These are phyloP conservation scores for Brasilioporus rufonigricans DNA, from an alignment of 768 basidiomycete genomes.

Conservation along the genomic window DNA sequence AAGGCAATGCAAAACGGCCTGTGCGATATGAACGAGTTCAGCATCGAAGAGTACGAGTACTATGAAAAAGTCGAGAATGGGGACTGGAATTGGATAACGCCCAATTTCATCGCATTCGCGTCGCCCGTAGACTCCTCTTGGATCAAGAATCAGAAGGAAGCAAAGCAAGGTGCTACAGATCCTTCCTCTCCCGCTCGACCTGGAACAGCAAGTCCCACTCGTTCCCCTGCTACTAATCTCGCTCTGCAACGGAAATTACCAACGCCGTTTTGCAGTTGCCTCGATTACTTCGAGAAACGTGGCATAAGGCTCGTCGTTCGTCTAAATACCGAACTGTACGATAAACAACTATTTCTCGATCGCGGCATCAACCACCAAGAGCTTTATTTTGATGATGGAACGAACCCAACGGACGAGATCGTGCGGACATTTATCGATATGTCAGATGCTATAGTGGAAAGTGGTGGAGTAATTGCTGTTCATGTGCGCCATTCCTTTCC, in stretches of 20 bases:
- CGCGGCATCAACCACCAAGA: slow-evolving; percentile 87
- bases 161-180: slow-evolving; percentile 37
- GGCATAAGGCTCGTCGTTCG: slow-evolving; percentile 90
- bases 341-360: slow-evolving; percentile 74
- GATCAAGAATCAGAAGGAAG: slow-evolving; percentile 74
- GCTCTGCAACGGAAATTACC: slow-evolving; percentile 78
- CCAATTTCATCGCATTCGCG: slow-evolving; percentile 91
- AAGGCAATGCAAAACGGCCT: slow-evolving; percentile 90
- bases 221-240: slow-evolving; percentile 38
- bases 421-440: slow-evolving; percentile 88
- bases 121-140: slow-evolving; percentile 82
- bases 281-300: slow-evolving; percentile 89
- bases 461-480: slow-evolving; percentile 81
- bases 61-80: slow-evolving; percentile 96
- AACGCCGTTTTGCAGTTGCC: slow-evolving; percentile 81
- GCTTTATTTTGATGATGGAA: slow-evolving; percentile 97
- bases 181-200: slow-evolving; percentile 29
- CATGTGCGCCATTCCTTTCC: slow-evolving; percentile 55
- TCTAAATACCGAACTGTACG: slow-evolving; percentile 91
- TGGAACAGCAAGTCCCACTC: slow-evolving; percentile 20
- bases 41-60: slow-evolving; percentile 87
- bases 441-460: slow-evolving; percentile 73
- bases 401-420: slow-evolving; percentile 95
- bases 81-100: slow-evolving; percentile 95
- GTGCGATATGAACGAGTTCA: slow-evolving; percentile 93